phyloP scores from a whole-genome alignment of 75 land plant genomes.

The Picea glauca region DNA sequence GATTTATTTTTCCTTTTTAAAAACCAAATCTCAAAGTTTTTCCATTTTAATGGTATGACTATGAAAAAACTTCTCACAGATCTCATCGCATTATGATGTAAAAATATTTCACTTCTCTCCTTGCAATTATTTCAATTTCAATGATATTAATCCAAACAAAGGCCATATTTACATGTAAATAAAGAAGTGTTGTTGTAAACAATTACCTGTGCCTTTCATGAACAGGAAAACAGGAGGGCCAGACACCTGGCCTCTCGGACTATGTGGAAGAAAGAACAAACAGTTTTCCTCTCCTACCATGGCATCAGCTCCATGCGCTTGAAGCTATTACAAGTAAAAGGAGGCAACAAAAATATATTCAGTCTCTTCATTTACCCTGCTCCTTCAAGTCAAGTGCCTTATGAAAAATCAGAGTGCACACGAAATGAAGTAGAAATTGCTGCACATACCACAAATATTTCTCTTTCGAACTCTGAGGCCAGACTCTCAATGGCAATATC shows the following conservation, averaged over 20 bases:
- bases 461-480: slow-evolving; percentile 80
- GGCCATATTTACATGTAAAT: background rate
- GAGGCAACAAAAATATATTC: background rate
- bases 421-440: background rate
- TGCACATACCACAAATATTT: slow-evolving; percentile 73
- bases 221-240: slow-evolving; percentile 70
- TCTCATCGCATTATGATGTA: no score
- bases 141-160: background rate
- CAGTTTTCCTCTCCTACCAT: slow-evolving; percentile 87
- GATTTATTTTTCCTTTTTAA: no score
- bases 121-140: background rate
- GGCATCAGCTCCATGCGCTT: slow-evolving; percentile 87
- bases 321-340: slow-evolving; percentile 45
- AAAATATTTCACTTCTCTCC: no score
- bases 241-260: slow-evolving; percentile 61
- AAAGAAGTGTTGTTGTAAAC: no score
- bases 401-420: no score
- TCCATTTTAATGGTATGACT: no score
- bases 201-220: slow-evolving; percentile 91
- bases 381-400: background rate
- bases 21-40: no score
- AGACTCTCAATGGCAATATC: slow-evolving; percentile 85
- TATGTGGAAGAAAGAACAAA: slow-evolving; percentile 85
- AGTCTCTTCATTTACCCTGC: no score
- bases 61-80: no score